These are phyloP conservation scores for Fomitopsis pulvina DNA, from an alignment of 768 basidiomycete genomes.

Conservation along the genomic window DNA sequence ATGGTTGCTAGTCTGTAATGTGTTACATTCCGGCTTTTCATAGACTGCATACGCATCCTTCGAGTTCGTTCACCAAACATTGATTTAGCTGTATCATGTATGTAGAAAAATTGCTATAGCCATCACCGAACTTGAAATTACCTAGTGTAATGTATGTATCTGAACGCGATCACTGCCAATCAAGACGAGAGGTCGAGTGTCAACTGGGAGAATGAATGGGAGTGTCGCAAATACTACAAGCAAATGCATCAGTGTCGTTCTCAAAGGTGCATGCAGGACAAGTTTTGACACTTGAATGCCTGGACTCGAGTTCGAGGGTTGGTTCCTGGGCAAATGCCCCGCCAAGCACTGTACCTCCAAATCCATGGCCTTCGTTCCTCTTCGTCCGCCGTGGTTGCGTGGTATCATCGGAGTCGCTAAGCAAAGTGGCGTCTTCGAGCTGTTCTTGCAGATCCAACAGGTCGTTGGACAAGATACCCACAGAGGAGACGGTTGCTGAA, in stretches of 20 bases:
- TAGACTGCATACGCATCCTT: background rate
- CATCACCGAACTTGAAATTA: constrained; percentile 5
- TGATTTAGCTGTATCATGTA: background rate
- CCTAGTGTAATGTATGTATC: background rate
- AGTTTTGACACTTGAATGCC: constrained; percentile 27
- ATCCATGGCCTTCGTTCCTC: constrained; percentile 58
- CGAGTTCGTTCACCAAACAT: background rate
- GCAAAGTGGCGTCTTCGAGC: constrained; percentile 50
- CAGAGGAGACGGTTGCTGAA: constrained; percentile 38
- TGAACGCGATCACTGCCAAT: too few relatives aligned
- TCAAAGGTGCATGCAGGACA: constrained; percentile 56
- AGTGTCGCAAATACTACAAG: constrained; percentile 26
- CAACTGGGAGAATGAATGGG: background rate
- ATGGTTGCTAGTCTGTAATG: constrained; percentile 3
- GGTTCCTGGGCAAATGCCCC: constrained; percentile 26
- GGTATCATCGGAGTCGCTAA: constrained; percentile 42
- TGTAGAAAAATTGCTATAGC: constrained; percentile 3
- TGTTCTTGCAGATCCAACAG: constrained; percentile 61
- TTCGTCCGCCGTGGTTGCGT: constrained; percentile 28
- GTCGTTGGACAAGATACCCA: constrained; percentile 55
- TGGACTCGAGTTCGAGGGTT: constrained; percentile 14
- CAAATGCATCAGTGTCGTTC: constrained; percentile 35
- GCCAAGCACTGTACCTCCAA: constrained; percentile 67
- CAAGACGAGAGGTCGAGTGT: background rate
- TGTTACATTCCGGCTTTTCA: constrained; percentile 2